Evolutionary conservation across 2,329 filamentous ascomycete genomes (phyloP).

Genomic region (Coniochaeta hoffmannii): DNA sequence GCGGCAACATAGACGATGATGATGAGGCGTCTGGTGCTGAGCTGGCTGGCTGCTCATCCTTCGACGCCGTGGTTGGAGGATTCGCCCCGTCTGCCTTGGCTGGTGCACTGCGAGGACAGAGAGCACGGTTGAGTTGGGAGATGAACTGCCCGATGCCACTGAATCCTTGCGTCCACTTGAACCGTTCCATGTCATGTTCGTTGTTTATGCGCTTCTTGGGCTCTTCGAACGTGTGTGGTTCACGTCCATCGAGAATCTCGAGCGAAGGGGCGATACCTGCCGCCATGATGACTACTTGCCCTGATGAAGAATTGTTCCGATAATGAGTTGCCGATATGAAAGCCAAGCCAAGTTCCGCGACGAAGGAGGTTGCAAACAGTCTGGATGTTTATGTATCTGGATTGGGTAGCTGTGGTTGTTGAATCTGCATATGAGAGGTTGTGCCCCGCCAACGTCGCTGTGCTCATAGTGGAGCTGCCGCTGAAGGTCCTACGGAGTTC

Average conservation of each 20-base stretch:
- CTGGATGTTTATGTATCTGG: too few species aligned
- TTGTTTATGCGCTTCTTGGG: slow-evolving; percentile 82
- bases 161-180: slow-evolving; percentile 77
- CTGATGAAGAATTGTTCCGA: too few species aligned
- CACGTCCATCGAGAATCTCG: slow-evolving; percentile 38
- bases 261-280: slow-evolving; percentile 18
- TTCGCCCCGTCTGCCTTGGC: not conserved
- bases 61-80: not conserved
- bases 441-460: not conserved
- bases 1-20: not conserved
- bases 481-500: not conserved
- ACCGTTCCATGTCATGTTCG: slow-evolving; percentile 70
- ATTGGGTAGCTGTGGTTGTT: too few species aligned
- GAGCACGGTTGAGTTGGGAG: slow-evolving; percentile 79
- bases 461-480: not conserved
- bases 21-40: not conserved
- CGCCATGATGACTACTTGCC: not conserved
- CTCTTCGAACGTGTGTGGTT: slow-evolving; percentile 50
- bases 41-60: not conserved
- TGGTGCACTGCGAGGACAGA: slow-evolving; percentile 60
- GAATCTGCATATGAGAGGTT: too few species aligned
- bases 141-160: slow-evolving; percentile 81
- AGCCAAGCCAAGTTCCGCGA: too few species aligned
- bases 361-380: too few species aligned
- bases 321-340: too few species aligned